Evolutionary conservation across 345 rosid genomes (phyloP).

Genomic region (Gossypium australe): DNA sequence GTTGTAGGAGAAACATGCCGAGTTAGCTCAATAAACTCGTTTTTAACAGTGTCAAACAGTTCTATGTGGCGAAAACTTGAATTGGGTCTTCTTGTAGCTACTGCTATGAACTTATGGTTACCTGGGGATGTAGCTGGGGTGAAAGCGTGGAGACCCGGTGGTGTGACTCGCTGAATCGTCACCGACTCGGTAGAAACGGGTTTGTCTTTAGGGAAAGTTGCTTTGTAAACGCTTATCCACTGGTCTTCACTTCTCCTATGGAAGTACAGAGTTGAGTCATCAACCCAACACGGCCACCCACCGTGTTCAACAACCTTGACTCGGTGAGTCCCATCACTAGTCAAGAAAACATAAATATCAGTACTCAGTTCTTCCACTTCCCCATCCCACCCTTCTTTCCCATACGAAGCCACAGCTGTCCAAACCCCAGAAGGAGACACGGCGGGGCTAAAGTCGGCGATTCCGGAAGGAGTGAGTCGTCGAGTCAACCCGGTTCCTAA

Average conservation of each 20-base stretch:
- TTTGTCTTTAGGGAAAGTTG: constrained; percentile 32
- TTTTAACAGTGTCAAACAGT: constrained; percentile 47
- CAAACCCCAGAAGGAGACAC: constrained; percentile 71
- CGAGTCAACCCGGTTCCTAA: constrained; percentile 52
- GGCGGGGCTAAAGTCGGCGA: constrained; percentile 79
- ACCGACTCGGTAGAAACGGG: constrained; percentile 37
- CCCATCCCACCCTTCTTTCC: constrained; percentile 61
- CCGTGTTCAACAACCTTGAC: constrained; percentile 76
- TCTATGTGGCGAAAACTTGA: constrained; percentile 72
- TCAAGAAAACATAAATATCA: constrained; percentile 65
- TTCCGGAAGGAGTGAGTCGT: constrained; percentile 55
- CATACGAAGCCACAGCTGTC: constrained; percentile 82
- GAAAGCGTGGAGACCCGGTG: constrained; percentile 75
- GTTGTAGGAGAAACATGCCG: constrained; percentile 54
- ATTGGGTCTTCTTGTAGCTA: constrained; percentile 65
- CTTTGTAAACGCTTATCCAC: constrained; percentile 79
- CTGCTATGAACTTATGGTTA: constrained; percentile 65
- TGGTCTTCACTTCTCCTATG: constrained; percentile 62
- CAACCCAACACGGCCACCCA: constrained; percentile 92
- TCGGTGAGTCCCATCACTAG: constrained; percentile 66
- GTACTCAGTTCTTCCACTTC: constrained; percentile 71
- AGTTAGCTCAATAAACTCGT: constrained; percentile 61
- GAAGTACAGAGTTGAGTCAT: constrained; percentile 65
- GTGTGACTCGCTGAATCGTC: constrained; percentile 57
- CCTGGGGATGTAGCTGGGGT: constrained; percentile 91